phyloP scores from a whole-genome alignment of 495 filamentous ascomycete genomes.

The Aspergillus homomorphus region DNA sequence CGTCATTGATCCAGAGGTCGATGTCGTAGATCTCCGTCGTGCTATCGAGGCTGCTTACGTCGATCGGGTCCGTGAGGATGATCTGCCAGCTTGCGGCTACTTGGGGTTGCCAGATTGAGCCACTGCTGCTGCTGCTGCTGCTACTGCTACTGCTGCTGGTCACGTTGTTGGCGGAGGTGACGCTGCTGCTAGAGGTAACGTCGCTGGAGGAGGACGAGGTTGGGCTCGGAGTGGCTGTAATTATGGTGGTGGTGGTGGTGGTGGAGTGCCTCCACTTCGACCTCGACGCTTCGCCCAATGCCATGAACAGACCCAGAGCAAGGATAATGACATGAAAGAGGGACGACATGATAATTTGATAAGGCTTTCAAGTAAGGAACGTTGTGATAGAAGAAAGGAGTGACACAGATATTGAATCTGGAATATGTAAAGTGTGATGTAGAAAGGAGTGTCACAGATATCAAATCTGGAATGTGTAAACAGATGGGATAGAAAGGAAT shows the following conservation, averaged over 20 bases:
- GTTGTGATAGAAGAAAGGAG: background rate
- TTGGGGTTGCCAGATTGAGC: slow-evolving; percentile 40
- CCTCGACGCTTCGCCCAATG: background rate
- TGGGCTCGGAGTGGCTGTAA: background rate
- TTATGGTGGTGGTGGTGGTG: background rate
- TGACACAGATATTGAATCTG: background rate
- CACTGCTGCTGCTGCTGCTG: slow-evolving; percentile 12
- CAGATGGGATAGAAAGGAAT: background rate
- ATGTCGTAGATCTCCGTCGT: slow-evolving; percentile 57
- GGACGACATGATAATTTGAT: background rate
- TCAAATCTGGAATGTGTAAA: background rate
- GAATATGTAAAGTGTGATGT: background rate
- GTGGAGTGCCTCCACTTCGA: background rate
- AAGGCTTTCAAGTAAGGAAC: background rate
- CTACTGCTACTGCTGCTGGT: slow-evolving; percentile 23
- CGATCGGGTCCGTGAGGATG: slow-evolving; percentile 40
- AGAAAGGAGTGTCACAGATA: background rate
- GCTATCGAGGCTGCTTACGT: slow-evolving; percentile 16
- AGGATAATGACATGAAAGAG: background rate
- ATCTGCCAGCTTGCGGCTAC: slow-evolving; percentile 56
- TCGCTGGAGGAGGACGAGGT: background rate
- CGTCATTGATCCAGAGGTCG: slow-evolving; percentile 55
- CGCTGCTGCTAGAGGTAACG: background rate
- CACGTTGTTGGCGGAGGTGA: background rate
- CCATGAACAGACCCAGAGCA: background rate